Conservation (phyloP, 306 rosid genomes). For the Quercus variabilis region DNA sequence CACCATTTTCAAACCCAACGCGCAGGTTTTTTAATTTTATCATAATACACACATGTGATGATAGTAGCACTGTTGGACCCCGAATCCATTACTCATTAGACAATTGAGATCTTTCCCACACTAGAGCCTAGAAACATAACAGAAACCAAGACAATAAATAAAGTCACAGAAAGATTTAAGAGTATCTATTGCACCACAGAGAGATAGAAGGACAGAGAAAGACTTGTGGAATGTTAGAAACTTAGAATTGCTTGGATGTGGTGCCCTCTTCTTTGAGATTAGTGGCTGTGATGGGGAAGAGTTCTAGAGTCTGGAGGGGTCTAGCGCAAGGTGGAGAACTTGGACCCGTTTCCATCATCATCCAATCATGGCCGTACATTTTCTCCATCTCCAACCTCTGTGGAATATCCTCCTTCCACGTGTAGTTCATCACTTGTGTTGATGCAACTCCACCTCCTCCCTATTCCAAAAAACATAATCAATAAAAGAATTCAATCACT, state of each 20-base stretch:
- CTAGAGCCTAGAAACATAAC: conserved; percentile 11
- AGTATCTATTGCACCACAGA: neutral
- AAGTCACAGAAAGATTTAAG: conserved; percentile 1
- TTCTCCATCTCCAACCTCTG: conserved; percentile 37
- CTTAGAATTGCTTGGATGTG: neutral
- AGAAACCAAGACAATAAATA: conserved; percentile 22
- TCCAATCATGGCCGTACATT: conserved; percentile 44
- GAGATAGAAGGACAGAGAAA: neutral
- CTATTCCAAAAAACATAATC: conserved; percentile 7
- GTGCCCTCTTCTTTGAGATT: conserved; percentile 54
- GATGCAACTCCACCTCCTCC: conserved; percentile 44
- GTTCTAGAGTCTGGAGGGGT: conserved; percentile 77
- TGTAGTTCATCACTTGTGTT: conserved; percentile 24
- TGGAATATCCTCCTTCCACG: conserved; percentile 31
- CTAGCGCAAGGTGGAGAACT: conserved; percentile 28
- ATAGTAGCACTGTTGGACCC: conserved; percentile 12
- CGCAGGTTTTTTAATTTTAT: neutral
- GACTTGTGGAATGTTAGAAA: neutral
- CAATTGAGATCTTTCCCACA: conserved; percentile 31
- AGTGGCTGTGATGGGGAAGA: conserved; percentile 68
- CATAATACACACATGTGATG: neutral
- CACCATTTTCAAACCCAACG: neutral
- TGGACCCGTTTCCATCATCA: conserved; percentile 34
- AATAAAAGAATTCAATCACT: neutral
- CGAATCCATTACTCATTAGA: conserved; percentile 24